A percentile compares a stretch with the other conserved stretches of the same genome.
phyloP scores from a whole-genome alignment of 495 filamentous ascomycete genomes.

The Aspergillus sclerotioniger region DNA sequence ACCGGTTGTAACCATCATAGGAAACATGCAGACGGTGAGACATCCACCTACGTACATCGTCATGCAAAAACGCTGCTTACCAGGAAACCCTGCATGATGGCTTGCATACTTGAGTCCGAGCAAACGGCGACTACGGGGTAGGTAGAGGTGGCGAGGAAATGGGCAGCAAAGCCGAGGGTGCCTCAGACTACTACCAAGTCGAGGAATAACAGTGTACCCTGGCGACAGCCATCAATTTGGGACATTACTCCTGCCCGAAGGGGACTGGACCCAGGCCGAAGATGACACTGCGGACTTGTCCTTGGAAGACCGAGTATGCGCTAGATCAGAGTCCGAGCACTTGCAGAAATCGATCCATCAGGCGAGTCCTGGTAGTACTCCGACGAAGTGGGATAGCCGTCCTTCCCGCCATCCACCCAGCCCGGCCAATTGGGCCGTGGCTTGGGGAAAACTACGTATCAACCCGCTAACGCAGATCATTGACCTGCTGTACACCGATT shows the following conservation, averaged over 20 bases:
- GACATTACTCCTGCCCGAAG: not conserved
- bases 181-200: not conserved
- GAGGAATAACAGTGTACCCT: not conserved
- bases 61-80: slow-evolving; percentile 3
- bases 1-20: not conserved
- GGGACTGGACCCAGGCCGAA: not conserved
- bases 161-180: not conserved
- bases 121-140: not conserved
- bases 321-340: slow-evolving; percentile 10
- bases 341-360: slow-evolving; percentile 18
- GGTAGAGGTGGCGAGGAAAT: not conserved
- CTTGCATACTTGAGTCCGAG: slow-evolving; percentile 11
- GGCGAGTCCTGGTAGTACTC: not conserved
- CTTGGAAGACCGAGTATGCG: not conserved
- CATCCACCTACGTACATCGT: slow-evolving; percentile 1
- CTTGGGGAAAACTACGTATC: slow-evolving; percentile 15
- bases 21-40: not conserved
- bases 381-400: slow-evolving; percentile 3
- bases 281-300: not conserved
- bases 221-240: not conserved
- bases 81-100: slow-evolving; percentile 16
- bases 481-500: slow-evolving; percentile 17
- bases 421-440: slow-evolving; percentile 7
- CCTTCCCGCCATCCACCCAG: not conserved
- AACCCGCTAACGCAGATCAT: slow-evolving; percentile 13